Base-by-base conservation (phyloP, 2,329 filamentous ascomycete genomes). In the Eutypa lata region DNA sequence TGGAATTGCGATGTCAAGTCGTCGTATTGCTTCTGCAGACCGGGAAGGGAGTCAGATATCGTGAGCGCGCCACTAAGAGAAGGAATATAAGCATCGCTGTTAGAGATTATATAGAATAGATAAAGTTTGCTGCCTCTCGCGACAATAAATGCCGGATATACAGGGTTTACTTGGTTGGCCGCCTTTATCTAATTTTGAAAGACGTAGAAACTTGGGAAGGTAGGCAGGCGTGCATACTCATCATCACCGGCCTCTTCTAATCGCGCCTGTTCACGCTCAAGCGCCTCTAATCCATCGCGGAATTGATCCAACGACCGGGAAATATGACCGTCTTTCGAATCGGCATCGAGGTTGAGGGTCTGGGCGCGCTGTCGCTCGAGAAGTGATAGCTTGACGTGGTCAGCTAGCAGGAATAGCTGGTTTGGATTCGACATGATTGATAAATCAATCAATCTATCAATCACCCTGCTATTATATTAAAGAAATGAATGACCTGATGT, bases 371-470 rank as follows among this genome's bases (percentile, higher is more conserved):
- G 88, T 53, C 93, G 86, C 76, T 97, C 94, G 24, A 97, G 85
- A 16, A 99, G 81, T 14, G 92, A 96, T 56, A 97, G 84, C 74
- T 97, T 97, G 79, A 97, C 90, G 73, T 97, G 93, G 75, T 99
- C 94, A 65, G 92, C 91, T 53, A 97, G 84, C 50, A 97, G 87
- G 70, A 92, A 91, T 61, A 97, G 87, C 72, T 97, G 92, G 66
- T 84, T 86, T 38, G 81, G 73, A 61, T 80, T 86, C 57, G 79
- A 74, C 80, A 82, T 82, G 65, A 55, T 67, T 59, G 52, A 35
- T 35, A 8, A 35, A 14, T 35, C 14, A 14, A 35, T 35, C 14
- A n/a, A n/a, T n/a, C n/a, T n/a, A n/a, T n/a, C n/a, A n/a, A n/a
- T n/a, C n/a, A n/a, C n/a, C n/a, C n/a, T n/a, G n/a, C n/a, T n/a